These are phyloP conservation scores for Trichodelitschia bisporula DNA, from an alignment of 495 filamentous ascomycete genomes.

Conservation along the genomic window DNA sequence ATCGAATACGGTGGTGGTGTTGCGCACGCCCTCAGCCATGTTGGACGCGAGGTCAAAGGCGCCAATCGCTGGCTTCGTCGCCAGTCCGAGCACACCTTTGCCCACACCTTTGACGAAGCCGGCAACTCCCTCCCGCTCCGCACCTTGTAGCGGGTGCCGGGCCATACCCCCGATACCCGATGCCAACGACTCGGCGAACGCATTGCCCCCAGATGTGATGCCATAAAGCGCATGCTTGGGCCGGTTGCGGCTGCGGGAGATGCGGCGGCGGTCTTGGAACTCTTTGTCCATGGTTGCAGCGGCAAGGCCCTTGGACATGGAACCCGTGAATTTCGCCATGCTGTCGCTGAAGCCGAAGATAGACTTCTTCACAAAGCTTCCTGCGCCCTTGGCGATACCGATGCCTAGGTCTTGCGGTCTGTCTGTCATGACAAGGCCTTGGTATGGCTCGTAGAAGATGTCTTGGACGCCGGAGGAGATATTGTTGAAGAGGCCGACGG, in stretches of 20 bases:
- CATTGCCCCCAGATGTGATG: constrained; percentile 85
- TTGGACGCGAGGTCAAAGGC: constrained; percentile 94
- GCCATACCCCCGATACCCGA: constrained; percentile 84
- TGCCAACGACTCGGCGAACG: constrained; percentile 75
- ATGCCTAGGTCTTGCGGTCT: constrained; percentile 79
- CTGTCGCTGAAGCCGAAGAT: constrained; percentile 92
- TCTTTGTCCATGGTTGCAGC: constrained; percentile 95
- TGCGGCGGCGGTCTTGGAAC: constrained; percentile 86
- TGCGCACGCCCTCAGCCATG: constrained; percentile 86
- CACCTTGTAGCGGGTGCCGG: constrained; percentile 79
- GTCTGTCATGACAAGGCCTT: constrained; percentile 91
- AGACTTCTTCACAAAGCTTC: constrained; percentile 93
- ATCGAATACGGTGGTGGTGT: constrained; percentile 96
- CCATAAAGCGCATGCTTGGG: constrained; percentile 94
- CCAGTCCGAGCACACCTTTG: constrained; percentile 75
- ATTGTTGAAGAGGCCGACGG: constrained; percentile 93
- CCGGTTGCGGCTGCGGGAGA: constrained; percentile 76
- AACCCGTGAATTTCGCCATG: constrained; percentile 87
- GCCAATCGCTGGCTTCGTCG: constrained; percentile 90
- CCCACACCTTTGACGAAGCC: constrained; percentile 96
- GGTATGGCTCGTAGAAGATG: constrained; percentile 97
- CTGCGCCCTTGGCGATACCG: constrained; percentile 88
- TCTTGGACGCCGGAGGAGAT: constrained; percentile 89
- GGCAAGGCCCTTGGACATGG: constrained; percentile 85
- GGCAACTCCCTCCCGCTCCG: constrained; percentile 77